Percentiles rank a stretch among this genome's conserved stretches.
Conservation (phyloP, 495 filamentous ascomycete species). For the Aspergillus campestris region DNA sequence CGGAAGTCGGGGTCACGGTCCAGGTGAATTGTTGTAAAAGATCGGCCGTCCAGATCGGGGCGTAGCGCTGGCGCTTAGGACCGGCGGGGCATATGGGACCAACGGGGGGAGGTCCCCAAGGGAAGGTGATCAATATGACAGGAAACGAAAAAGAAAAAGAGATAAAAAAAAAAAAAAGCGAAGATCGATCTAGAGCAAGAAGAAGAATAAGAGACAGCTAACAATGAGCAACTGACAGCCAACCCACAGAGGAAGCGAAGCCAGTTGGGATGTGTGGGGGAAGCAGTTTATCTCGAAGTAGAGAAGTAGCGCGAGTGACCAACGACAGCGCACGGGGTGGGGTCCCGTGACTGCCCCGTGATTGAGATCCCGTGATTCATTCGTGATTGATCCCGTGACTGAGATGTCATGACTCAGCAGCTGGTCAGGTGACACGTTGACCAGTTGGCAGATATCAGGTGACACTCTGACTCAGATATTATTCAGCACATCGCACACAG, state of each 20-base stretch:
- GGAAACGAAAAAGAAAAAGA: conserved; percentile 1
- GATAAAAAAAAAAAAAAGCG: conserved; percentile 4
- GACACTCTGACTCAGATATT: conserved; percentile 5
- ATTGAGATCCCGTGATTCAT: too few species aligned
- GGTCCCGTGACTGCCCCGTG: too few species aligned
- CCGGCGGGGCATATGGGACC: conserved; percentile 27
- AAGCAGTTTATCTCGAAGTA: too few species aligned
- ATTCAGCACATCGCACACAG: conserved; percentile 32
- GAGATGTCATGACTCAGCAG: background rate
- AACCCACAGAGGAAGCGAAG: background rate
- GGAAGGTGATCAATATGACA: background rate
- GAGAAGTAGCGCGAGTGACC: too few species aligned
- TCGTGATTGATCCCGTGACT: too few species aligned
- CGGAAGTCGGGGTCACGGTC: conserved; percentile 6
- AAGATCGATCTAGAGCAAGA: conserved; percentile 2
- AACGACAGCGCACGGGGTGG: too few species aligned
- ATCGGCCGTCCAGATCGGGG: conserved; percentile 18
- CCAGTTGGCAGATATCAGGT: too few species aligned
- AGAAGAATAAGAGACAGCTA: conserved; percentile 6
- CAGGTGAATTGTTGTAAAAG: conserved; percentile 13
- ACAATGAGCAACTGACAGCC: too few species aligned
- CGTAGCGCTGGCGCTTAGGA: conserved; percentile 39
- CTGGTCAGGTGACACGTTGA: background rate
- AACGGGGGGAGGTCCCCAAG: conserved; percentile 3
- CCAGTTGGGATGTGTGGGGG: too few species aligned